Evolutionary conservation across 495 filamentous ascomycete genomes (phyloP), one percentile per base, ranked within the genome.

Genomic region (Endocarpon pusillum): DNA sequence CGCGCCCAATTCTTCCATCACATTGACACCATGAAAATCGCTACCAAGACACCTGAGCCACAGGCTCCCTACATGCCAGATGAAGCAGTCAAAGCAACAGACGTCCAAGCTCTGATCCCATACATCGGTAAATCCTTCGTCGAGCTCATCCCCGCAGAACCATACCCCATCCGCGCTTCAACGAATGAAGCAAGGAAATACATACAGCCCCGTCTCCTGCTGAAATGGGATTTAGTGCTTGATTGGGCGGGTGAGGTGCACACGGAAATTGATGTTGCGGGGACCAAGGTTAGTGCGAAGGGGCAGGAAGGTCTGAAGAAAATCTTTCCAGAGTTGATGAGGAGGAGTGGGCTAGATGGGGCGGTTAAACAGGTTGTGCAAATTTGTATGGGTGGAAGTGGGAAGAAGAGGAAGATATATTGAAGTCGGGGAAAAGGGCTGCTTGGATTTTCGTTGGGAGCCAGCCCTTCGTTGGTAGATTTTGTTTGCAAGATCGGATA

Each of bases 381-480:
- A n/a, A n/a, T n/a, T n/a, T n/a, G n/a, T n/a, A n/a, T n/a, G n/a
- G n/a, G n/a, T n/a, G n/a, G n/a, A n/a, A n/a, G n/a, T n/a, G n/a
- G n/a, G n/a, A n/a, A n/a, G n/a, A n/a, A n/a, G n/a, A n/a, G n/a
- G n/a, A n/a, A n/a, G n/a, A n/a, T n/a, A n/a, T n/a, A n/a, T n/a
- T n/a, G 44, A 36, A 56, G 49, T 35, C 25, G n/a, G 12, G 12
- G 23, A 25, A 25, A 25, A 25, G 23, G 23, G 37, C 64, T 15
- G 65, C 66, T 28, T 43, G 56, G 21, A 46, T 47, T 9, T 36
- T 66, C 20, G 37, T 66, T 3, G 40, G 33, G 19, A 54, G 57
- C 18, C 40, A 48, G 18, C 11, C n/a, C 4, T 33, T 25, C 15
- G 31, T 6, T 1, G n/a, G 4, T n/a, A 25, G n/a, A 33, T 6